Percentiles rank a stretch among this genome's conserved stretches.
Evolutionary conservation across 2,329 filamentous ascomycete genomes (phyloP).

Genomic region (Cladosporium sp.): DNA sequence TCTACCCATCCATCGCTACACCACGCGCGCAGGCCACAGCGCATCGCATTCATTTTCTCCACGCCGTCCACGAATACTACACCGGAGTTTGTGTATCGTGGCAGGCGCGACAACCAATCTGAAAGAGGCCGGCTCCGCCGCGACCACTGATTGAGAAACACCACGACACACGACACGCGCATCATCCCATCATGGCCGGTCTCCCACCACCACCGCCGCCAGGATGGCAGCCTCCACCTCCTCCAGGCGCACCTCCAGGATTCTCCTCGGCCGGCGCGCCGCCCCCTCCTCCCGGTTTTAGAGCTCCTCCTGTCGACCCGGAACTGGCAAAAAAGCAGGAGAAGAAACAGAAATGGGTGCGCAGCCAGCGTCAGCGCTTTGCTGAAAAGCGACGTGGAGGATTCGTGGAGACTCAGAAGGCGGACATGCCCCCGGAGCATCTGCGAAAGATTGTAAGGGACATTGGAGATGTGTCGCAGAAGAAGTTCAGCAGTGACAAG

Average conservation of each 20-base stretch:
- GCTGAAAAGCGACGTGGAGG: slow-evolving; percentile 96
- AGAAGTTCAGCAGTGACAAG: slow-evolving; percentile 99
- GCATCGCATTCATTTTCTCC: slow-evolving; percentile 21
- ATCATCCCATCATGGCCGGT: slow-evolving; percentile 54
- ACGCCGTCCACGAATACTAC: not conserved
- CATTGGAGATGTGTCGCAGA: slow-evolving; percentile 98
- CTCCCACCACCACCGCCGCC: slow-evolving; percentile 70
- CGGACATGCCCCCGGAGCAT: slow-evolving; percentile 98
- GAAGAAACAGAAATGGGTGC: slow-evolving; percentile 99
- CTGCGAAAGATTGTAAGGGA: slow-evolving; percentile 97
- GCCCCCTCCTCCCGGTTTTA: slow-evolving; percentile 80
- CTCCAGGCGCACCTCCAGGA: slow-evolving; percentile 53
- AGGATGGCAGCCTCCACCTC: slow-evolving; percentile 58
- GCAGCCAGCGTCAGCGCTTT: slow-evolving; percentile 86
- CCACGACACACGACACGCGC: not conserved
- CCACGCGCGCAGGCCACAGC: slow-evolving; percentile 36
- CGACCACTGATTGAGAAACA: slow-evolving; percentile 2
- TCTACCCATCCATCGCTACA: slow-evolving; percentile 1
- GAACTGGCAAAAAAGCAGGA: slow-evolving; percentile 93
- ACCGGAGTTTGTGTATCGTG: not conserved
- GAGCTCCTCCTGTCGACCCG: slow-evolving; percentile 71
- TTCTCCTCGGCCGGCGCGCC: slow-evolving; percentile 54
- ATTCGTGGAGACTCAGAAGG: slow-evolving; percentile 97
- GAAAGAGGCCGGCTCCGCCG: not conserved
- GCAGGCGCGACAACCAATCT: slow-evolving; percentile 2